Conservation (phyloP, 257 asterid species). For the Leonotis leonurus region DNA sequence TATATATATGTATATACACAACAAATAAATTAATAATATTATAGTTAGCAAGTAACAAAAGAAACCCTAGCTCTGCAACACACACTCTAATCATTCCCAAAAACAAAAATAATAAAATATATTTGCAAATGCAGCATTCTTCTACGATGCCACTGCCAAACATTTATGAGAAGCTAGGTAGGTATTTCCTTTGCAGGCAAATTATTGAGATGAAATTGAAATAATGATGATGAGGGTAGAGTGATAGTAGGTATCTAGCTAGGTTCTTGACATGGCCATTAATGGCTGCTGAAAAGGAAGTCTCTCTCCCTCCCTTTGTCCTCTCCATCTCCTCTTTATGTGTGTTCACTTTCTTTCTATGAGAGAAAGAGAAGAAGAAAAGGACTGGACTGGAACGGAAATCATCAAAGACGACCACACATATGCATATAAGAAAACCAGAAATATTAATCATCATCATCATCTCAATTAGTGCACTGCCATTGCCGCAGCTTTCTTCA, state of each 20-base stretch:
- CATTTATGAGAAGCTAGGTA: too few relatives aligned
- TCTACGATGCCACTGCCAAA: too few relatives aligned
- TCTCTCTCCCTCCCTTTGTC: constrained; percentile 26
- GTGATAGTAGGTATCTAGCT: too few relatives aligned
- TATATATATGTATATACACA: neutral
- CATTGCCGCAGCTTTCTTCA: neutral
- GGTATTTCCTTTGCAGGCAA: too few relatives aligned
- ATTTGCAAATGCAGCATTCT: too few relatives aligned
- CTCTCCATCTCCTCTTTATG: neutral
- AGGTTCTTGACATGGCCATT: too few relatives aligned
- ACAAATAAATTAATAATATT: neutral
- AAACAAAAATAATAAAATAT: too few relatives aligned
- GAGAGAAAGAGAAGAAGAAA: constrained; percentile 19
- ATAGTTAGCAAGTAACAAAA: neutral
- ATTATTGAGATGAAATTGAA: too few relatives aligned
- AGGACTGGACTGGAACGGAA: constrained; percentile 55
- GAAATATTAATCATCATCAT: neutral
- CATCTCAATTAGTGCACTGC: neutral
- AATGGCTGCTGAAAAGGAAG: constrained; percentile 10
- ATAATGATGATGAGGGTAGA: too few relatives aligned
- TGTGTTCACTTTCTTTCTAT: constrained; percentile 2
- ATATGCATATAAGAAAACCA: neutral
- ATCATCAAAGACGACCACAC: constrained; percentile 29
- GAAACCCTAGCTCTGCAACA: constrained; percentile 15
- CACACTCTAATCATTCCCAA: neutral